A percentile compares a stretch with the other conserved stretches of the same genome.
These are phyloP conservation scores for Musa acuminata DNA, from an alignment of 176 grass and related monocot species.

Conservation along the genomic window DNA sequence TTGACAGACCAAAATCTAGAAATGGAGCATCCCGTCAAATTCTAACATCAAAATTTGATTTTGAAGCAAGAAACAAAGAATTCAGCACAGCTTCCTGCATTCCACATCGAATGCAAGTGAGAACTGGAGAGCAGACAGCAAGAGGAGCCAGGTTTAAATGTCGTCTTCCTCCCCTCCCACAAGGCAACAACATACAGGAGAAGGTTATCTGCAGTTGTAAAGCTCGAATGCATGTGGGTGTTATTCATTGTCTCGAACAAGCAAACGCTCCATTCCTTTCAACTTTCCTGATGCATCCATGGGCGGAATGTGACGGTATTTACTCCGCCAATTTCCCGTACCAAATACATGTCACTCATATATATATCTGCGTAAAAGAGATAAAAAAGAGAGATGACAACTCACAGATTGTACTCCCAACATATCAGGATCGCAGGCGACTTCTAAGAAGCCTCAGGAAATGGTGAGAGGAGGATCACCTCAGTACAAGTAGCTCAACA, in stretches of 20 bases:
- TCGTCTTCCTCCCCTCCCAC: neutral
- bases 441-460: too few relatives aligned
- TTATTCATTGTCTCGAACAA: constrained; percentile 1
- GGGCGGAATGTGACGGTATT: neutral
- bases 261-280: neutral
- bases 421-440: too few relatives aligned
- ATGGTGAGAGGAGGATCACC: too few relatives aligned
- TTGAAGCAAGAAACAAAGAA: neutral
- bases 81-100: neutral
- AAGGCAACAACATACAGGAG: neutral
- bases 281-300: neutral
- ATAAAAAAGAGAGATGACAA: neutral
- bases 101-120: neutral
- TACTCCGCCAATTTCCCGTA: neutral
- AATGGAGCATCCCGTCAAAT: neutral
- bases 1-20: neutral
- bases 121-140: neutral
- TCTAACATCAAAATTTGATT: neutral
- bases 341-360: neutral
- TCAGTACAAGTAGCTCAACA: too few relatives aligned
- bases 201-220: neutral
- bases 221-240: constrained; percentile 4
- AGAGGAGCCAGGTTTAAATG: neutral
- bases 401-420: too few relatives aligned
- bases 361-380: too few relatives aligned